Percentiles rank a stretch among this genome's conserved stretches.
These are phyloP conservation scores for Akebia trifoliata DNA, from an alignment of 164 flowering plant species.

Conservation along the genomic window DNA sequence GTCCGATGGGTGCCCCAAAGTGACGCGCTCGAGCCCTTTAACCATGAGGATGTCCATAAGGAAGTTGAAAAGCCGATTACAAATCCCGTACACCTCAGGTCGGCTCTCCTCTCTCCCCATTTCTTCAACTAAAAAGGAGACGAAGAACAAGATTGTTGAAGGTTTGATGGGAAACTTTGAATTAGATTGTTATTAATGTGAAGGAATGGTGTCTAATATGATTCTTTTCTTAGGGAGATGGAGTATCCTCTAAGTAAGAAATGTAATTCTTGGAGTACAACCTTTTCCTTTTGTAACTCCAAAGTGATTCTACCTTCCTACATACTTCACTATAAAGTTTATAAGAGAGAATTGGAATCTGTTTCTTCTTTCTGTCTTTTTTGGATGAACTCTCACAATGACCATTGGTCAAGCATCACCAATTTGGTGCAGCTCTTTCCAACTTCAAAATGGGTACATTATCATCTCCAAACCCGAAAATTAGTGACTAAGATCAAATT, in stretches of 20 bases:
- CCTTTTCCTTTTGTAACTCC: constrained; percentile 1
- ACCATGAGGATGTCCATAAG: constrained; percentile 17
- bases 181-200: constrained; percentile 1
- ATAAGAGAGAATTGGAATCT: constrained; percentile 3
- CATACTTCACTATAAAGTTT: background rate
- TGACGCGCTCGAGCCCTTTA: constrained; percentile 20
- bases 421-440: no score
- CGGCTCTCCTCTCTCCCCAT: constrained; percentile 18
- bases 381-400: no score
- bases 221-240: constrained; percentile 11
- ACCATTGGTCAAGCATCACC: no score
- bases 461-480: no score
- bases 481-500: no score
- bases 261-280: background rate
- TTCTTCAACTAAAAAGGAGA: background rate
- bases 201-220: background rate
- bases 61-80: constrained; percentile 35
- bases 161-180: background rate
- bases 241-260: constrained; percentile 4
- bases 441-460: no score
- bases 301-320: background rate
- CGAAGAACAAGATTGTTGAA: background rate
- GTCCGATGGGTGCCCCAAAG: constrained; percentile 7
- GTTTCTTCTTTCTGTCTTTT: constrained; percentile 5
- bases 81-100: constrained; percentile 25